A percentile compares a stretch with the other conserved stretches of the same genome.
These are phyloP conservation scores for Phytophthora hybrid DNA, from an alignment of 352 stramenopile species.

Conservation along the genomic window DNA sequence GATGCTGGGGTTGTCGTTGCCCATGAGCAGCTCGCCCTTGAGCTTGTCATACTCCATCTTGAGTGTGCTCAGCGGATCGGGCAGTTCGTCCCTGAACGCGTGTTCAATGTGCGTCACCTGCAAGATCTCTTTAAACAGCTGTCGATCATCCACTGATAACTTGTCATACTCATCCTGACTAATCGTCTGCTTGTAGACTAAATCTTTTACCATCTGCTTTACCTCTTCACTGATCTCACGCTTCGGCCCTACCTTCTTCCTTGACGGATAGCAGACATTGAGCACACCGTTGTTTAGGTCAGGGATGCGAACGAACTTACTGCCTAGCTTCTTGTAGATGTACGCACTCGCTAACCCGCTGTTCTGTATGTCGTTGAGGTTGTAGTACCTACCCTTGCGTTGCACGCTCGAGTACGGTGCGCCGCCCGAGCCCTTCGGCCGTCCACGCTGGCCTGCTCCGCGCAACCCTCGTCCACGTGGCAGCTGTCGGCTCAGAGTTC, in stretches of 20 bases:
- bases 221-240: background rate
- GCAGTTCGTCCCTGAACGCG: conserved; percentile 19
- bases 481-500: too few species aligned
- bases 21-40: conserved; percentile 12
- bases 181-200: background rate
- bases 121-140: conserved; percentile 26
- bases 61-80: conserved; percentile 5
- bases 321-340: background rate
- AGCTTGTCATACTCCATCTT: conserved; percentile 24
- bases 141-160: background rate
- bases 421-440: background rate
- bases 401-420: background rate
- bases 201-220: background rate
- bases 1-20: conserved; percentile 22
- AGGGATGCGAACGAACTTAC: background rate
- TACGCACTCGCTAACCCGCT: background rate
- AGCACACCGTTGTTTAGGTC: background rate
- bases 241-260: background rate
- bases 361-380: background rate
- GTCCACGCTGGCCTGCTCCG: background rate
- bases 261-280: background rate
- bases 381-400: background rate
- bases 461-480: background rate
- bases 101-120: conserved; percentile 18
- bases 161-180: background rate